A percentile compares a stretch with the other conserved stretches of the same genome.
These are phyloP conservation scores for Chaetomiaceae sp. DNA, from an alignment of 2,329 filamentous ascomycete species.

Conservation along the genomic window DNA sequence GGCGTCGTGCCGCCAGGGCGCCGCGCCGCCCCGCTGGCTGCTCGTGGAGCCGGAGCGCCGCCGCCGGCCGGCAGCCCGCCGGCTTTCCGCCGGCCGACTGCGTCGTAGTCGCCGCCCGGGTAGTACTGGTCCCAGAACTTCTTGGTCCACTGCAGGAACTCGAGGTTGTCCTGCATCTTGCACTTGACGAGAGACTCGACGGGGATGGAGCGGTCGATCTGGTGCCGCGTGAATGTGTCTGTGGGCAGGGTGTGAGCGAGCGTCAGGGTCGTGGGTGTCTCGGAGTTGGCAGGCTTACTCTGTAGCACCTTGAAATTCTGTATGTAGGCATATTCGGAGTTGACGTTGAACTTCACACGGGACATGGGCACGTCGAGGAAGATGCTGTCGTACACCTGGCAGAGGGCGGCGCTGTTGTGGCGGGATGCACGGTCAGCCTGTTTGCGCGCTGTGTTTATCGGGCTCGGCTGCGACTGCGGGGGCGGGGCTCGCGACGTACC, in stretches of 20 bases:
- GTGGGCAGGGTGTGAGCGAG: conserved; percentile 16
- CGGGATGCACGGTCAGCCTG: conserved; percentile 16
- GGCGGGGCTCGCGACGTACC: conserved; percentile 52
- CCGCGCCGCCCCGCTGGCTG: conserved; percentile 17
- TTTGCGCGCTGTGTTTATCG: too few species aligned
- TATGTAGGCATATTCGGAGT: conserved; percentile 92
- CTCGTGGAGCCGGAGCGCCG: conserved; percentile 38
- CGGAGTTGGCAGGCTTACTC: conserved; percentile 53
- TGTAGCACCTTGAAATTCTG: conserved; percentile 98
- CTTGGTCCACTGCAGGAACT: conserved; percentile 97
- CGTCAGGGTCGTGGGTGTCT: conserved; percentile 1
- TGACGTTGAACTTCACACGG: conserved; percentile 97
- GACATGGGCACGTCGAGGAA: conserved; percentile 93
- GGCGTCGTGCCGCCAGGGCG: conserved; percentile 52
- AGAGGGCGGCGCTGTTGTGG: conserved; percentile 73
- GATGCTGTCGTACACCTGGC: conserved; percentile 98
- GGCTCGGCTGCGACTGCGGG: conserved; percentile 1
- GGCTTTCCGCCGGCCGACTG: conserved; percentile 76
- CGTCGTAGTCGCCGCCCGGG: conserved; percentile 95
- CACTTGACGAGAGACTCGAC: conserved; percentile 90
- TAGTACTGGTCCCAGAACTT: conserved; percentile 97
- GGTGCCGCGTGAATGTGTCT: conserved; percentile 81
- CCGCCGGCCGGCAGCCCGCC: conserved; percentile 51
- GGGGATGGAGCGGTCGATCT: conserved; percentile 82
- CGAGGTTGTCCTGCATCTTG: conserved; percentile 99